Percentiles rank a stretch among this genome's conserved stretches.
phyloP scores from a whole-genome alignment of 2,329 filamentous ascomycete species.

The Pseudogymnoascus sp. region DNA sequence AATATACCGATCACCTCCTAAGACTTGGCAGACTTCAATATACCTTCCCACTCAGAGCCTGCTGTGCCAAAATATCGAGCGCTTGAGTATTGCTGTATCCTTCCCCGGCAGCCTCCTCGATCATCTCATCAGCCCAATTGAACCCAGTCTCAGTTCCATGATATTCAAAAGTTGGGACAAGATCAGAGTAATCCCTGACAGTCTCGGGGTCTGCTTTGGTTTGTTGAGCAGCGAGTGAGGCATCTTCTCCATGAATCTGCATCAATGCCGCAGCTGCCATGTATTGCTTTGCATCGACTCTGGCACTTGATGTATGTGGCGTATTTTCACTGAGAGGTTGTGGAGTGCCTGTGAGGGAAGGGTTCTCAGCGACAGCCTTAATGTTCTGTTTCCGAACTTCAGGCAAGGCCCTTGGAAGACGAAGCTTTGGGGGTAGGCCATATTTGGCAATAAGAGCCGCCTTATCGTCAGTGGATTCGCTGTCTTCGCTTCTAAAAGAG shows the following conservation, averaged over 20 bases:
- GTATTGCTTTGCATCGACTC: not conserved
- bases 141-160: not conserved
- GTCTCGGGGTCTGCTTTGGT: not conserved
- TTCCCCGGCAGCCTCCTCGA: not conserved
- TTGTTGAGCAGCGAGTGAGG: not conserved
- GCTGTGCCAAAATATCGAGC: not conserved
- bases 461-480: not conserved
- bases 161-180: not conserved
- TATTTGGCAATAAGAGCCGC: not conserved
- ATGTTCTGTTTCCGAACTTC: not conserved
- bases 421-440: not conserved
- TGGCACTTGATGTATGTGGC: not conserved
- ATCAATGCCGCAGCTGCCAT: not conserved
- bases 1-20: not conserved
- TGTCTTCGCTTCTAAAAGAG: not conserved
- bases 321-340: not conserved
- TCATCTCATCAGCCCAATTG: not conserved
- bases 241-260: not conserved
- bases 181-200: not conserved
- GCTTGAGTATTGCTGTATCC: not conserved
- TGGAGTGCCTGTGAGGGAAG: no score
- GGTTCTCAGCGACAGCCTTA: no score
- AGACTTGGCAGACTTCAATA: not conserved
- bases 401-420: not conserved
- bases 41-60: not conserved